A percentile compares a stretch with the other conserved stretches of the same genome.
Conservation (phyloP, 169 alveolate genomes). For the Eimeria acervulina region DNA sequence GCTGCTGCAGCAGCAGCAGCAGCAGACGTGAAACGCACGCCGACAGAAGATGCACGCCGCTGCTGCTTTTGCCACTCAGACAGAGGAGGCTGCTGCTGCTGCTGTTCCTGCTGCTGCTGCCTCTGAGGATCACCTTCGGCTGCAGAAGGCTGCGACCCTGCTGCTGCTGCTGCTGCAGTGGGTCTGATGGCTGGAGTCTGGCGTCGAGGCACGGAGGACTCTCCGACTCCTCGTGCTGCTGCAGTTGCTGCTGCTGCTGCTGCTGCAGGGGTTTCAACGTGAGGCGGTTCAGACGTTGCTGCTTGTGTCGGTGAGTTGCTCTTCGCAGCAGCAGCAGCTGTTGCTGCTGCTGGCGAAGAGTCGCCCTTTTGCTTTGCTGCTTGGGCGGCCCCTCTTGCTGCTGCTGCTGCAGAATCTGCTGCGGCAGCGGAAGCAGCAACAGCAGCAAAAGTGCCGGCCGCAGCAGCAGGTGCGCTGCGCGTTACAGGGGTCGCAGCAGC, state of each 20-base stretch:
- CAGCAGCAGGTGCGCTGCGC: conserved; percentile 52
- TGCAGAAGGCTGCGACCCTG: neutral
- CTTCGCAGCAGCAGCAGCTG: neutral
- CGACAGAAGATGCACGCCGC: neutral
- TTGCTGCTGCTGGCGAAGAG: conserved; percentile 16
- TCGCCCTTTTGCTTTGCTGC: neutral
- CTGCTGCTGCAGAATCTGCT: neutral
- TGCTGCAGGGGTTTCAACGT: neutral
- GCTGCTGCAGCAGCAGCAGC: conserved; percentile 73
- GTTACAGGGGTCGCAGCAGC: neutral
- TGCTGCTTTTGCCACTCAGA: conserved; percentile 24
- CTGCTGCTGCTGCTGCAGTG: neutral
- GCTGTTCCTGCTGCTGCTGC: conserved; percentile 22
- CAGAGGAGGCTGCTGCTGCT: neutral
- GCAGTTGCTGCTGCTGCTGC: conserved; percentile 29
- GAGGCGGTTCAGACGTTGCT: neutral
- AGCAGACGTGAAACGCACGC: neutral
- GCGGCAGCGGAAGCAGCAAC: conserved; percentile 28
- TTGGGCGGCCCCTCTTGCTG: conserved; percentile 31
- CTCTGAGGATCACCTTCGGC: neutral
- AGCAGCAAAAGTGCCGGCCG: conserved; percentile 47
- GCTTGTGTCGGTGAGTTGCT: neutral
- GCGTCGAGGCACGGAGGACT: neutral
- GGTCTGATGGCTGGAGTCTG: neutral
- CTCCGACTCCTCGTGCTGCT: conserved; percentile 25